Conservation (phyloP, 768 basidiomycete genomes). For the Tricholoma sp. region DNA sequence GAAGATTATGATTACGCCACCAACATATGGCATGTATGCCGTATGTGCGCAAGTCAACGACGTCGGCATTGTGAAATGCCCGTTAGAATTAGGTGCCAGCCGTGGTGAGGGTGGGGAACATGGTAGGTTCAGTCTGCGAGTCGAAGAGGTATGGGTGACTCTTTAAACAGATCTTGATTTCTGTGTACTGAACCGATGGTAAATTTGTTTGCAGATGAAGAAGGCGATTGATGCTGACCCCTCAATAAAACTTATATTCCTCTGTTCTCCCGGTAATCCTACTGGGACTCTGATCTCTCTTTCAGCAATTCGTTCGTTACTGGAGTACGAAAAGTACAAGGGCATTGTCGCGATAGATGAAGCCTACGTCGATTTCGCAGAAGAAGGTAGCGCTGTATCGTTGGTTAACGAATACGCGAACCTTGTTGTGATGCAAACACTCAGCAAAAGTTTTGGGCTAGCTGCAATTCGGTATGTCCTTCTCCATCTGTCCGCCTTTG, state of each 20-base stretch:
- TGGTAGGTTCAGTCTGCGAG: slow-evolving; percentile 67
- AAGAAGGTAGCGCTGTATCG: slow-evolving; percentile 54
- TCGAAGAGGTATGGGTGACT: slow-evolving; percentile 58
- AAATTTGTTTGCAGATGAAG: slow-evolving; percentile 53
- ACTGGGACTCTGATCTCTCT: slow-evolving; percentile 85
- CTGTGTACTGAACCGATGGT: not conserved
- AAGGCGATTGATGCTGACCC: slow-evolving; percentile 62
- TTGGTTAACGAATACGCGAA: slow-evolving; percentile 82
- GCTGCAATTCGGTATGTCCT: slow-evolving; percentile 82
- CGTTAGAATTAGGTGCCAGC: slow-evolving; percentile 52
- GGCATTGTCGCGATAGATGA: slow-evolving; percentile 95
- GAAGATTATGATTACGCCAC: slow-evolving; percentile 84
- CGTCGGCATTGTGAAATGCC: slow-evolving; percentile 72
- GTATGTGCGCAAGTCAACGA: slow-evolving; percentile 97
- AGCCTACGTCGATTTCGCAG: slow-evolving; percentile 94
- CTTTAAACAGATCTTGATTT: not conserved
- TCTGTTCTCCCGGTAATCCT: slow-evolving; percentile 97
- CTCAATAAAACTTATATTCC: slow-evolving; percentile 84
- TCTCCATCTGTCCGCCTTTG: not conserved
- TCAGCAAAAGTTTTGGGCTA: slow-evolving; percentile 94
- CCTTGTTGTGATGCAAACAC: slow-evolving; percentile 90
- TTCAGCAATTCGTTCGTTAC: slow-evolving; percentile 55
- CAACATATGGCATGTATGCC: slow-evolving; percentile 97
- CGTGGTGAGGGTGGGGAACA: slow-evolving; percentile 69
- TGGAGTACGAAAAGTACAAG: slow-evolving; percentile 78